Evolutionary conservation across 2,329 filamentous ascomycete genomes (phyloP), one percentile per base, ranked within the genome.

Genomic region (Plenodomus lindquistii): DNA sequence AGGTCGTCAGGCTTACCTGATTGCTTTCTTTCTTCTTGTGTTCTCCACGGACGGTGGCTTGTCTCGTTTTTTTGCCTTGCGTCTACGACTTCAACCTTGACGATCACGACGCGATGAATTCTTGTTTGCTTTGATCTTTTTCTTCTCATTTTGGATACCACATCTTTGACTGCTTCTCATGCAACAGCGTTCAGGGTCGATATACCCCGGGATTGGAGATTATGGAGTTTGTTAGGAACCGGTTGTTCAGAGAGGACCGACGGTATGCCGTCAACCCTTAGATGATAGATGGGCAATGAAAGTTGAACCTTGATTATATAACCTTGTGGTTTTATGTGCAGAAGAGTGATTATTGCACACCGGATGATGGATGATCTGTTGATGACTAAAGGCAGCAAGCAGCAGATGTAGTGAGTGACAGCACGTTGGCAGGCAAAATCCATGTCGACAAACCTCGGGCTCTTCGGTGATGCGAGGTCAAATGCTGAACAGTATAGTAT

Each of bases 141-240:
- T 50, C 42, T 40, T 11, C 48, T 47, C 37, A 24, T 37, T 48
- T 43, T 39, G 42, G 54, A 59, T 59, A 59, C 56, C 56, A 55
- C 51, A 31, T 55, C n/a, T n/a, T 54, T 59, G 36, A 42, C 40
- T 54, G 45, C 37, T 56, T 48, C 17, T 24, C 11, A 40, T 13
- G 27, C 11, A 24, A 48, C 54, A 40, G 35, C 17, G 27, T 44
- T 15, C 36, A 45, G 50, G 52, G 50, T 51, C 20, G 37, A 38
- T 42, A 59, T 57, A 57, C 53, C 55, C 53, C 44, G 31, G 54
- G 10, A 34, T 40, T 37, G 22, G 29, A 31, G 27, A 42, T 22
- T 9, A 11, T 20, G 38, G 17, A 13, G 40, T 36, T 40, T 38
- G 22, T 29, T 43, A 18, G 18, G 15, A 31, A 15, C 4, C 27